Evolutionary conservation across 306 rosid species (phyloP).

Genomic region (Senna tora): DNA sequence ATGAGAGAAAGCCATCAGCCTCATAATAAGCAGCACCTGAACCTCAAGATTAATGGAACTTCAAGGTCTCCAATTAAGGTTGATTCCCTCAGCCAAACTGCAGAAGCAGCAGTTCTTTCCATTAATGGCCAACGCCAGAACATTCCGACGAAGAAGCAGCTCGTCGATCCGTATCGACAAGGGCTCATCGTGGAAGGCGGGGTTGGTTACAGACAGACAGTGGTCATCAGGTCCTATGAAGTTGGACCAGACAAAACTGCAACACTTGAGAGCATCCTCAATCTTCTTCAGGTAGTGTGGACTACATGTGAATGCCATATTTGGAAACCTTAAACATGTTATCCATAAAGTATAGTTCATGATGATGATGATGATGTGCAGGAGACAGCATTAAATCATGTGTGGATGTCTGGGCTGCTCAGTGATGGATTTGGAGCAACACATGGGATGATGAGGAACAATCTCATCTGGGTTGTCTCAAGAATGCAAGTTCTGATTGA

Average conservation of each 20-base stretch:
- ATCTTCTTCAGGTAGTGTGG: conserved; percentile 74
- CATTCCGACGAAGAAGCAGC: conserved; percentile 81
- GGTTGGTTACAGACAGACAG: conserved; percentile 83
- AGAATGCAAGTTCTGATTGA: conserved; percentile 88
- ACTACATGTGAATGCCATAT: conserved; percentile 2
- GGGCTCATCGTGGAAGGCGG: conserved; percentile 77
- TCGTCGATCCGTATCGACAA: conserved; percentile 77
- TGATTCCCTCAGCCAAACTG: conserved; percentile 43
- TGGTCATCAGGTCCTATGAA: conserved; percentile 87
- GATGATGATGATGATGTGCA: too few relatives aligned
- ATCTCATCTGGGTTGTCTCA: conserved; percentile 94
- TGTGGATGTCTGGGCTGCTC: conserved; percentile 93
- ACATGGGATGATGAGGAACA: conserved; percentile 83
- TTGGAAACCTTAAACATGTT: neutral
- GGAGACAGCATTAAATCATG: conserved; percentile 95
- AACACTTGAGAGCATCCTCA: conserved; percentile 81
- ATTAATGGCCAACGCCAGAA: conserved; percentile 64
- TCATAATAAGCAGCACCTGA: conserved; percentile 43
- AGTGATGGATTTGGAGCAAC: conserved; percentile 97
- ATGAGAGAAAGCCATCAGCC: conserved; percentile 46
- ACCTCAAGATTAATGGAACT: conserved; percentile 55
- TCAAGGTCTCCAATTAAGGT: conserved; percentile 39
- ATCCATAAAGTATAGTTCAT: conserved; percentile 1
- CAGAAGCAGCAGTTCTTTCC: conserved; percentile 40
- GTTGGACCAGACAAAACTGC: conserved; percentile 95